Conservation (phyloP, 495 filamentous ascomycete species). For the Tuber aestivum region DNA sequence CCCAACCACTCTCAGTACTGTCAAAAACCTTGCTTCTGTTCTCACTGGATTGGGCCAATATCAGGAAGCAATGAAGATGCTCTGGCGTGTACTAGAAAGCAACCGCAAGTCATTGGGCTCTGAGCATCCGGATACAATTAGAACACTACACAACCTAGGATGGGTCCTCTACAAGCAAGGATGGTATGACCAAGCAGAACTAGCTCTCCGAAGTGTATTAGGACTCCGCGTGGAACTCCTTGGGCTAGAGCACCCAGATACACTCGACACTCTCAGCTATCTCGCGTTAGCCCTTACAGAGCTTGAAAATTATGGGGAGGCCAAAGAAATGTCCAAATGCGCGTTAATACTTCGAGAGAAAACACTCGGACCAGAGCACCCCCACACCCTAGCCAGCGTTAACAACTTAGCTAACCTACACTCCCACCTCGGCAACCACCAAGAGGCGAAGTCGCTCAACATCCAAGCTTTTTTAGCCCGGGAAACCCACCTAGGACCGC, state of each 20-base stretch:
- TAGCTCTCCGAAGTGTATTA: conserved; percentile 12
- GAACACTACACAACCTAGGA: conserved; percentile 14
- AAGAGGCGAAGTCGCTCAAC: neutral
- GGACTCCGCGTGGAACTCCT: conserved; percentile 21
- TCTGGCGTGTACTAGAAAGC: conserved; percentile 12
- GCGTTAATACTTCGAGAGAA: conserved; percentile 26
- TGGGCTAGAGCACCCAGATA: conserved; percentile 31
- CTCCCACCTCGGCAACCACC: neutral
- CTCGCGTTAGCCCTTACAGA: conserved; percentile 26
- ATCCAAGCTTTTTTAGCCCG: neutral
- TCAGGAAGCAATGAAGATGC: conserved; percentile 20
- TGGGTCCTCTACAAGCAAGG: conserved; percentile 10
- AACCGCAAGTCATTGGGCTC: conserved; percentile 9
- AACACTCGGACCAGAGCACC: conserved; percentile 32
- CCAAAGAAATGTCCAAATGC: conserved; percentile 32
- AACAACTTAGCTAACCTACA: neutral
- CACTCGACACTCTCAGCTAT: conserved; percentile 23
- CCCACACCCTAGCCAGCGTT: conserved; percentile 23
- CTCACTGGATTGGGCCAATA: conserved; percentile 15
- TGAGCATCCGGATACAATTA: conserved; percentile 15
- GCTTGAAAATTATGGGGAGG: conserved; percentile 34
- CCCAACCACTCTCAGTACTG: conserved; percentile 11
- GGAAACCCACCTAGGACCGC: conserved; percentile 7
- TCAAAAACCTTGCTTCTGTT: conserved; percentile 19
- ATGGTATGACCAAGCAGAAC: conserved; percentile 31